Evolutionary conservation across 148 eudicot species (phyloP).

Genomic region (Rhododendron mucronatum): DNA sequence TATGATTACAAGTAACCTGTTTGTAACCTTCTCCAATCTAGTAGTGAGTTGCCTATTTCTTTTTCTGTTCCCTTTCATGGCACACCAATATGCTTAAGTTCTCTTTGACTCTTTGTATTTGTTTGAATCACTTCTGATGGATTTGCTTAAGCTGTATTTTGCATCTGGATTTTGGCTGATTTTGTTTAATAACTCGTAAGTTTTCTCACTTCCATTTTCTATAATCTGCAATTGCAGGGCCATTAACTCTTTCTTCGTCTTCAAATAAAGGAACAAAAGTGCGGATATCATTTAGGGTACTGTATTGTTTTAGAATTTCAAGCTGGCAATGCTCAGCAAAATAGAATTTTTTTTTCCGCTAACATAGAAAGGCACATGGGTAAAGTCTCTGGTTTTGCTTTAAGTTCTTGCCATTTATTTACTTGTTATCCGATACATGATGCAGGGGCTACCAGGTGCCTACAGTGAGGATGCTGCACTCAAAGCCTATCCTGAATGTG

Average conservation of each 20-base stretch:
- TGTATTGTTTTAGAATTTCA: background rate
- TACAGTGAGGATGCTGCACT: slow-evolving; percentile 64
- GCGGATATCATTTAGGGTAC: slow-evolving; percentile 56
- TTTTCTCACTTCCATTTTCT: background rate
- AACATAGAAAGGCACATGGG: background rate
- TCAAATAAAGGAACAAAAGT: slow-evolving; percentile 39
- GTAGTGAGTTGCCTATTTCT: background rate
- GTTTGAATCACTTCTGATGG: background rate
- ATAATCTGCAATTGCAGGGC: slow-evolving; percentile 32
- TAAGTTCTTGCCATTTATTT: background rate
- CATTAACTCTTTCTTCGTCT: slow-evolving; percentile 36
- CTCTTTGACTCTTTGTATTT: background rate
- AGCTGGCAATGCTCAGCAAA: background rate
- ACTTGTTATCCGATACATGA: background rate
- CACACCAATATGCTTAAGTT: background rate
- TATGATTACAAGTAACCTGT: background rate
- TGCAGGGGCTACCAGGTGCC: slow-evolving; percentile 57
- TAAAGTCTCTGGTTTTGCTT: background rate
- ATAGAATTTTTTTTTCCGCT: background rate
- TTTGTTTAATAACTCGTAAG: background rate
- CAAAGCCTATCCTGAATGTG: slow-evolving; percentile 51
- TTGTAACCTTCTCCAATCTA: slow-evolving; percentile 1
- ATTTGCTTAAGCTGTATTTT: background rate
- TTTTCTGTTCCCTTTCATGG: background rate
- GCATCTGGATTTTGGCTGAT: background rate